These are phyloP conservation scores for Medicago arabica DNA, from an alignment of 306 rosid species.

Conservation along the genomic window DNA sequence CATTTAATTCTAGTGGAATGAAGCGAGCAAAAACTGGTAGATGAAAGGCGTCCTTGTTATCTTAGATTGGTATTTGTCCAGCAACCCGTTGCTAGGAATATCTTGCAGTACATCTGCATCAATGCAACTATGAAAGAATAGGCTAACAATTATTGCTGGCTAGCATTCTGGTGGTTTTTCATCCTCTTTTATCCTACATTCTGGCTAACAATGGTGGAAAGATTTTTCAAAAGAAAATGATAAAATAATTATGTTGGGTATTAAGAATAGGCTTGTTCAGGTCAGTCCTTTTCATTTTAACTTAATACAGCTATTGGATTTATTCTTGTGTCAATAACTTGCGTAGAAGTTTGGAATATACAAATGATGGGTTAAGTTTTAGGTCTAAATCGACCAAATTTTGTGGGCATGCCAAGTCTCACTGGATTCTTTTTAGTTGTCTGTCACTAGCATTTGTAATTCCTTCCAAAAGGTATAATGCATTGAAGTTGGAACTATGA, in stretches of 20 bases:
- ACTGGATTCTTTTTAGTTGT: constrained; percentile 45
- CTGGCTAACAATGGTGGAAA: constrained; percentile 28
- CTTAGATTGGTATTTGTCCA: constrained; percentile 22
- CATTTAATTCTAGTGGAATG: constrained; percentile 92
- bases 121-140: constrained; percentile 52
- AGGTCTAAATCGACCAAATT: constrained; percentile 40
- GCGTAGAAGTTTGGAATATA: constrained; percentile 58
- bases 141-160: constrained; percentile 71
- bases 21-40: constrained; percentile 93
- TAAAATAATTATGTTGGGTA: constrained; percentile 51
- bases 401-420: constrained; percentile 46
- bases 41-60: constrained; percentile 46
- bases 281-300: constrained; percentile 53
- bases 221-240: constrained; percentile 21
- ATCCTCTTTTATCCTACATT: constrained; percentile 23
- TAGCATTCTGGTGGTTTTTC: constrained; percentile 54
- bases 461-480: not conserved
- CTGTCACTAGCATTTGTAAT: constrained; percentile 31
- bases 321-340: constrained; percentile 77
- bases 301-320: constrained; percentile 87
- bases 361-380: constrained; percentile 52
- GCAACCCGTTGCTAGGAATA: constrained; percentile 38
- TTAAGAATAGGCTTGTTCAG: constrained; percentile 68
- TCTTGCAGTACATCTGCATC: constrained; percentile 43
- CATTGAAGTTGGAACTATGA: constrained; percentile 28